Base-by-base conservation (phyloP, 1,139 yeast species). In the Sugiyamaella castrensis region DNA sequence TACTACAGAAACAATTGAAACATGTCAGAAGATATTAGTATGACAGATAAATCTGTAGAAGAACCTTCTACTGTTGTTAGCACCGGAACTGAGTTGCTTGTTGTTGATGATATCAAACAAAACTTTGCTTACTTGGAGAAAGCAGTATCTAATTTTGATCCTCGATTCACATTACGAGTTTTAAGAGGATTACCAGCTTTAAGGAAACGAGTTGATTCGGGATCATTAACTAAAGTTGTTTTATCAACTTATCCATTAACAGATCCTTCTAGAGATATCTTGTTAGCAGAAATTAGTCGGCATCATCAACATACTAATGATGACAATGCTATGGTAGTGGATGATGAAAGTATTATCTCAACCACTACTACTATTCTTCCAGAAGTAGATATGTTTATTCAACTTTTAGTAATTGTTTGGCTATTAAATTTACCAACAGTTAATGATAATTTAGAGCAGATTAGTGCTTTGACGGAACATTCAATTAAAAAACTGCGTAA, bases 81-180 rank as follows among this genome's bases (percentile, higher is more conserved):
- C 13, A 12, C 11, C 4, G 37, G 26, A 13, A 27, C 37, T 9
- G 29, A 24, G 11, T 39, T 41, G 15, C 45, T 41, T 28, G 45
- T 43, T 13, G 19, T 43, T 16, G 46, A 43, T 31, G 83, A 81
- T 57, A 74, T 81, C 59, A 79, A 76, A 54, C 76, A 70, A 57
- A 72, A 78, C 43, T 79, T 81, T 58, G 72, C 71, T 28, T 74
- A 81, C 52, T 74, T 86, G 55, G 76, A 76, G 52, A 84, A 84
- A 66, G 88, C 96, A 1, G 87, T 88, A 5, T 69, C 80, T 46
- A 81, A 82, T 51, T 82, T 82, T 63, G 98, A 92, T 68, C 87
- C 95, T 57, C 81, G 97, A 57, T 87, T 84, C 68, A 81, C 92
- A 45, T 78, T 94, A 67, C 86, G 86, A 64, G 92, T 88, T 13